These are phyloP conservation scores for Epichloe gansuensis DNA, from an alignment of 2,329 filamentous ascomycete genomes.

Conservation along the genomic window DNA sequence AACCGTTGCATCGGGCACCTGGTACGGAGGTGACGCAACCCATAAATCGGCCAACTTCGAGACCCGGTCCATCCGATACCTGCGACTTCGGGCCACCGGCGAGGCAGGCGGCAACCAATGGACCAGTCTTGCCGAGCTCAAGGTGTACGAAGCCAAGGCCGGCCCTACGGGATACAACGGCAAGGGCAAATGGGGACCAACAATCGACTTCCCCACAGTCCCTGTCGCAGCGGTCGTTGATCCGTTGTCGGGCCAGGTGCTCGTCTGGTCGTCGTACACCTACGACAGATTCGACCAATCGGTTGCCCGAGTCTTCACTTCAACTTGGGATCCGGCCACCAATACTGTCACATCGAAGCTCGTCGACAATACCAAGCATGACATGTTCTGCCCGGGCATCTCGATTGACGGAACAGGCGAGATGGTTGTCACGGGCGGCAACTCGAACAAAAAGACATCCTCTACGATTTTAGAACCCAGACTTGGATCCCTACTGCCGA, in stretches of 20 bases:
- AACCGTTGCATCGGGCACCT: conserved; percentile 18
- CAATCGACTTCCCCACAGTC: conserved; percentile 24
- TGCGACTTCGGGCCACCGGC: conserved; percentile 16
- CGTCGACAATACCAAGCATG: conserved; percentile 31
- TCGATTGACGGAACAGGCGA: conserved; percentile 31
- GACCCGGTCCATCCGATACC: conserved; percentile 16
- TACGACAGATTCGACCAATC: conserved; percentile 7
- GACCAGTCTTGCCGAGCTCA: conserved; percentile 22
- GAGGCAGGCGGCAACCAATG: conserved; percentile 19
- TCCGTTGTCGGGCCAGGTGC: conserved; percentile 1
- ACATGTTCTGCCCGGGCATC: conserved; percentile 44
- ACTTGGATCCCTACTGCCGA: conserved; percentile 26
- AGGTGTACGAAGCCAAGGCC: conserved; percentile 16
- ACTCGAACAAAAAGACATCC: conserved; percentile 34
- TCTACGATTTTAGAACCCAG: conserved; percentile 29
- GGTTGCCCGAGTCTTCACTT: conserved; percentile 9
- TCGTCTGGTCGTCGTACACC: conserved; percentile 7
- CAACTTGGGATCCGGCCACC: conserved; percentile 9
- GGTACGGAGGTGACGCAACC: conserved; percentile 14
- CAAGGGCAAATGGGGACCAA: conserved; percentile 21
- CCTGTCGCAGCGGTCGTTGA: conserved; percentile 13
- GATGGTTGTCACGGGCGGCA: conserved; percentile 42
- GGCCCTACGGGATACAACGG: conserved; percentile 12
- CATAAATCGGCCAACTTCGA: conserved; percentile 22
- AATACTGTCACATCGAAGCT: conserved; percentile 14